Evolutionary conservation across 2,329 filamentous ascomycete genomes (phyloP), one percentile per base, ranked within the genome.

Genomic region (Alternaria alternata): DNA sequence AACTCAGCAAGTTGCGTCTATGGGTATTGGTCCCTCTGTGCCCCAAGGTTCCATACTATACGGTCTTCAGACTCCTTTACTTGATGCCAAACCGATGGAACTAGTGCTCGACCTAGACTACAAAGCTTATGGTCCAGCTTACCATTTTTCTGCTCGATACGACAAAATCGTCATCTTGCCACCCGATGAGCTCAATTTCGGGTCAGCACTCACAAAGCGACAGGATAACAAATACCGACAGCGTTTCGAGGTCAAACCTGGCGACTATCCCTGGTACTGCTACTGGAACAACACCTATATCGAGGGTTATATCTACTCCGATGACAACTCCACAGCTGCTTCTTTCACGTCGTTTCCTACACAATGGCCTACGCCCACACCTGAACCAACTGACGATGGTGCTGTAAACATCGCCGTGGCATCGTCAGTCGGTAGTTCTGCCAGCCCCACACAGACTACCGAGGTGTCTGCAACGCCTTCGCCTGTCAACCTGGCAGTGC

Each of bases 271-370:
- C 3, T 91, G 88, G 88, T 89, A 87, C 69, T 91, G 89, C 75
- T 86, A 85, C 73, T 91, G 88, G 88, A 91, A 91, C 71, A 80
- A 82, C 14, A 91, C 89, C 0, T 82, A 87, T 54, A 81, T 91
- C 51, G 89, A 91, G 73, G 85, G 86, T 38, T 91, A 90, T 75
- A 83, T 91, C 47, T 91, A 90, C 69, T 80, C 87, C 54, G 83
- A 86, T 54, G 76, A 87, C 72, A 80, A 85, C 48, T 80, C 83
- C 14, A 77, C 79, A 4, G 74, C 76, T 18, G 76, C 75, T 32
- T 70, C 70, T 5, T 70, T 74, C 24, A 74, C 72, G 9, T 65
- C 62, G 18, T 71, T 71, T 28, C 69, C 72, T 5, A 69, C 73
- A 3, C 60, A 68, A 18, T 65, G 64, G 57, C 63, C 69, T 32